Evolutionary conservation across 805 yeast genomes (phyloP), one percentile per base, ranked within the genome.

Genomic region (Hanseniaspora taiwanica): DNA sequence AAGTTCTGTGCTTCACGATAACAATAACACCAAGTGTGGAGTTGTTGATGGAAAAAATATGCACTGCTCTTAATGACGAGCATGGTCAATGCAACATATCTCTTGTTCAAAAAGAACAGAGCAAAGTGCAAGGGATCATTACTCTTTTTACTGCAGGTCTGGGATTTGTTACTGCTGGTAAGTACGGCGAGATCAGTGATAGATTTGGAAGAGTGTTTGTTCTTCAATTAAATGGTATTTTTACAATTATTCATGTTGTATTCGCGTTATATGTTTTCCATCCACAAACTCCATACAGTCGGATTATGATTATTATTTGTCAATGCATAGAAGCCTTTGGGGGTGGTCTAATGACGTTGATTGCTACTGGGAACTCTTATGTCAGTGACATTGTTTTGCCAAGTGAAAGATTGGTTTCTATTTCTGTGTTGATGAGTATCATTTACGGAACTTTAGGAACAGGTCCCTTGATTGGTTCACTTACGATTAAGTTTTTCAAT

Each of bases 381-480:
- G 67, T 81, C 14, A 65, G 84, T 3, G 95, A 85, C 59, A 74
- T 83, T 31, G 77, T 76, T 6, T 78, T 76, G 17, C 70, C 82
- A 1, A 66, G 64, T 25, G 65, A 71, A 41, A 62, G 94, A 45
- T 69, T 74, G 19, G 62, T 82, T 47, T 83, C 87, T 10, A 41
- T 41, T 27, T 41, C 44, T 2, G 59, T 74, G 21, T 60, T 72
- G 20, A 63, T 71, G 53, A 82, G 87, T 9, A 58, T 71, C 14
- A 57, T 80, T 38, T 78, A 72, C 49, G 63, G 69, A 3, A 81
- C 86, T 0, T 50, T 75, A 47, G 78, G 79, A 1, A 10, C 69
- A 7, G 91, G 89, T 1, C 91, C 93, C 0, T 45, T 77, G 29
- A 40, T 70, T 1, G 77, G 83, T 2, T 71, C 77, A 25, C 24